Percentiles rank a stretch among this genome's conserved stretches.
Evolutionary conservation across 345 rosid species (phyloP).

Genomic region (Arabis alpina): DNA sequence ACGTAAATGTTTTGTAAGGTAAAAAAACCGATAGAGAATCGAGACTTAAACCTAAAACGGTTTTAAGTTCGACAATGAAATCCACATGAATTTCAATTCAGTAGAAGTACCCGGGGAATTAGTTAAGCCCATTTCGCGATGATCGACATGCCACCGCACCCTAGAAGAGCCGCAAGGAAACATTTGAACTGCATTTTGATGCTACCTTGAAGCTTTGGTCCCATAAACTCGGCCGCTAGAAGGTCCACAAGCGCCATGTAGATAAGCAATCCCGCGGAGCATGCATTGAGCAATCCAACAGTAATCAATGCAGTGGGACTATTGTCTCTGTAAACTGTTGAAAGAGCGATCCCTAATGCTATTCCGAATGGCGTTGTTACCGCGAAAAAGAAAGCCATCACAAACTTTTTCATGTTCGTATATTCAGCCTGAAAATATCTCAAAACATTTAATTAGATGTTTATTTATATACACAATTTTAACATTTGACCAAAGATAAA

Average conservation of each 20-base stretch:
- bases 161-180: slow-evolving; percentile 59
- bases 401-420: slow-evolving; percentile 46
- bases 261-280: slow-evolving; percentile 70
- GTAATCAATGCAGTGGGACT: slow-evolving; percentile 65
- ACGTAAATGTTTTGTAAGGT: slow-evolving; percentile 16
- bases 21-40: slow-evolving; percentile 4
- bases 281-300: slow-evolving; percentile 70
- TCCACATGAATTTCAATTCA: background rate
- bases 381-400: slow-evolving; percentile 74
- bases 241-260: slow-evolving; percentile 90
- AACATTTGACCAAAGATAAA: background rate
- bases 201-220: slow-evolving; percentile 67
- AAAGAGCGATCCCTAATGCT: slow-evolving; percentile 62
- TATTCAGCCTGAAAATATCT: slow-evolving; percentile 55
- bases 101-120: background rate
- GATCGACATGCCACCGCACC: slow-evolving; percentile 76
- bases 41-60: slow-evolving; percentile 35
- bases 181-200: slow-evolving; percentile 66
- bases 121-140: slow-evolving; percentile 79
- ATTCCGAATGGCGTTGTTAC: slow-evolving; percentile 74
- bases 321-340: slow-evolving; percentile 55
- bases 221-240: slow-evolving; percentile 69
- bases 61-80: slow-evolving; percentile 26
- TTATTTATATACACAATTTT: background rate
- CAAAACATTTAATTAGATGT: background rate